Evolutionary conservation across 139 green algal genomes (phyloP).

Genomic region (Auxenochlorella protothecoides): DNA sequence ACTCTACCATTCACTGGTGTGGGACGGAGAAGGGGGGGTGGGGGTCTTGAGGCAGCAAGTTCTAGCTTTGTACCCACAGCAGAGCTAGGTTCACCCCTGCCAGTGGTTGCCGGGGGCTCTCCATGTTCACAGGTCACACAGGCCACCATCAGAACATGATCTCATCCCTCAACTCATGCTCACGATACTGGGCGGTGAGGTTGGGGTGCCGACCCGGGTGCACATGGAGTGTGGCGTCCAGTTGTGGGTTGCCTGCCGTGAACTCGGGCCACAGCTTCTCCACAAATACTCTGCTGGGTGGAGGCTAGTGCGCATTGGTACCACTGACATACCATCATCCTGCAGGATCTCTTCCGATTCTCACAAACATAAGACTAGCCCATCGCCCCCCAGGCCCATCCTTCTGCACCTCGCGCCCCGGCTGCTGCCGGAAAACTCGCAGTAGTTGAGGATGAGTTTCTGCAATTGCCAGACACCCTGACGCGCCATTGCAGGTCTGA

Average conservation of each 20-base stretch:
- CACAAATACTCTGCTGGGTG: background rate
- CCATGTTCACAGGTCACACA: too few relatives aligned
- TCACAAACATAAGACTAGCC: background rate
- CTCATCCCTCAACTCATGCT: too few relatives aligned
- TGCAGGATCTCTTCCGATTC: background rate
- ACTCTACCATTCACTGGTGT: conserved; percentile 8
- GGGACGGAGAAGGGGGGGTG: background rate
- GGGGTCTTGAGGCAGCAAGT: background rate
- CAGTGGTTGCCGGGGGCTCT: too few relatives aligned
- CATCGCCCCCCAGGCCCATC: background rate
- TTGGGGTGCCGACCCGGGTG: too few relatives aligned
- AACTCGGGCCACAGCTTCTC: background rate
- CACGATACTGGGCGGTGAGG: too few relatives aligned
- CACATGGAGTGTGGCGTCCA: background rate
- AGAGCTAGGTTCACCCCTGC: too few relatives aligned
- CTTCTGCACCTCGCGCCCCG: conserved; percentile 15
- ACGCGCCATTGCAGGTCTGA: conserved; percentile 12
- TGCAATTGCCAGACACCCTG: conserved; percentile 26
- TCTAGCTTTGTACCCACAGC: too few relatives aligned
- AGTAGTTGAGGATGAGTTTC: conserved; percentile 19
- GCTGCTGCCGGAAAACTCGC: conserved; percentile 24
- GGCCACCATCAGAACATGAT: too few relatives aligned
- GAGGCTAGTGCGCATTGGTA: background rate
- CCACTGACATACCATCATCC: background rate
- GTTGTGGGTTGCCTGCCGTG: background rate